Conservation (phyloP, 139 green algal genomes). For the Pleodorina starrii region DNA sequence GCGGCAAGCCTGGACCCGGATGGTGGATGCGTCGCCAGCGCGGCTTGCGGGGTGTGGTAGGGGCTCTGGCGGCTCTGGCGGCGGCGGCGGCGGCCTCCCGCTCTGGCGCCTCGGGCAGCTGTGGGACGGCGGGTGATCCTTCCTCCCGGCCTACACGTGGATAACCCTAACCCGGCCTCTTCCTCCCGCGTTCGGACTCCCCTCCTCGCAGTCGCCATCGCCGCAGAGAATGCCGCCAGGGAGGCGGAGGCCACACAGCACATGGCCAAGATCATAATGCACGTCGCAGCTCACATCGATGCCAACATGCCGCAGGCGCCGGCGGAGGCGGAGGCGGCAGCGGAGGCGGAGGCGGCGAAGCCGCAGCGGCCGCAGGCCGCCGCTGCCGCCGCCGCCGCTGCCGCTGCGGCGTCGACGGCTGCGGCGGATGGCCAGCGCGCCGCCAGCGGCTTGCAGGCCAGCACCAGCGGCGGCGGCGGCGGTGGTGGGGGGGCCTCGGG, state of each 20-base stretch:
- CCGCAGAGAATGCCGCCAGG: background rate
- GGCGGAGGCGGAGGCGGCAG: background rate
- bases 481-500: background rate
- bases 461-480: background rate
- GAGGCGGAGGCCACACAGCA: conserved; percentile 37
- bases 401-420: background rate
- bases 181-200: no score
- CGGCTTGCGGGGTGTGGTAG: no score
- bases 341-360: background rate
- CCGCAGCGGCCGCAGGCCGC: background rate
- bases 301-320: background rate
- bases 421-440: background rate
- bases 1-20: no score
- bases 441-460: background rate
- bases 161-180: no score
- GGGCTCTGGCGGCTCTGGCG: no score
- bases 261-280: conserved; percentile 23
- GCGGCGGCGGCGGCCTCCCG: no score
- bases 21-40: no score
- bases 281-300: background rate
- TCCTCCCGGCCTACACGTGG: no score
- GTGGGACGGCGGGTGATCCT: no score
- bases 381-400: background rate
- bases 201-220: background rate
- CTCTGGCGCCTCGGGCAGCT: no score